Base-by-base conservation (phyloP, 2,329 filamentous ascomycete species). In the Ophiosphaerella narmari region DNA sequence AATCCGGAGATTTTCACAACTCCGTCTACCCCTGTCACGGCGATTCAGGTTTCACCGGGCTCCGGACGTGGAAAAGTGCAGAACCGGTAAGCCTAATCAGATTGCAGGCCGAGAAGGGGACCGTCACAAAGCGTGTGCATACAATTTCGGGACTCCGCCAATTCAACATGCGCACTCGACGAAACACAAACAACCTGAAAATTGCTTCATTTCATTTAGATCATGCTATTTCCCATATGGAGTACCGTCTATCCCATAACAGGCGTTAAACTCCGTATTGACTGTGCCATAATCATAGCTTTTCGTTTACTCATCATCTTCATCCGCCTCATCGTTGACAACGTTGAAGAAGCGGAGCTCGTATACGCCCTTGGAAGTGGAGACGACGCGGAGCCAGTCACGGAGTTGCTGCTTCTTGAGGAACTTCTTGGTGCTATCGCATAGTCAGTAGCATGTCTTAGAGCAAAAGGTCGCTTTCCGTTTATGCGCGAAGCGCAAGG, bases 301-400 rank as follows among this genome's bases (percentile, higher is more conserved):
- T 37, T 43, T 48, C 46, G 55, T 86, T 85, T 97, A 99, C 80
- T 99, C 94, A 75, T 99, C 94, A 77, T 99, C 94, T 75, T 99
- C 94, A 68, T 97, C 94, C 70, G 85, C 92, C 78, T 92, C 93
- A 78, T 99, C 94, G 80, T 96, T 94, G 74, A 97, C 93, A 76
- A 99, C 92, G 86, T 99, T 99, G 91, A 96, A 99, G 92, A 99
- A 99, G 85, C 96, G 92, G 81, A 99, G 89, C 86, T 97, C 92
- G 85, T 99, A 99, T 66, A 97, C 92, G 77, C 94, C 93, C 84
- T 93, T 93, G 78, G 89, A 91, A 77, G 93, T 97, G 70, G 91
- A 95, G 75, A 99, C 94, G 72, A 99, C 93, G 74, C 94, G 92
- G 76, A 99, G 90, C 94, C 94, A 99, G 86, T 99, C 94, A 83